These are phyloP conservation scores for Ulota crispa DNA, from an alignment of 225 moss, liverwort and hornwort genomes.

Conservation along the genomic window DNA sequence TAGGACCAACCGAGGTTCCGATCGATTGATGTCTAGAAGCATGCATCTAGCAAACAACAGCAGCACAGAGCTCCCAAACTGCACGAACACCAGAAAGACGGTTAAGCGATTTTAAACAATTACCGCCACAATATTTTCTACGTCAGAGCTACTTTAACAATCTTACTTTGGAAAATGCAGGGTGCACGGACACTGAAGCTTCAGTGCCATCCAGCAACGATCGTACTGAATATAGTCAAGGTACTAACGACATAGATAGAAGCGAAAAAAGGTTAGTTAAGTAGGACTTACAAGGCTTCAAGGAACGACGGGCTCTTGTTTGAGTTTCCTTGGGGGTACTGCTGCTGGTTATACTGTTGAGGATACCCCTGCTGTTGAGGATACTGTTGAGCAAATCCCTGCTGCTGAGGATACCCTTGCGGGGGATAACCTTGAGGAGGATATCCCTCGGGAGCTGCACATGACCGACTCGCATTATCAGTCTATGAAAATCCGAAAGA, in stretches of 20 bases:
- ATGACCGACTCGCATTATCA: not conserved
- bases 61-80: slow-evolving; percentile 54
- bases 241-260: not conserved
- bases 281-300: slow-evolving; percentile 46
- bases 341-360: slow-evolving; percentile 36
- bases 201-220: not conserved
- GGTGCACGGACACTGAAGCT: not conserved
- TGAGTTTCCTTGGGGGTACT: not conserved
- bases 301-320: slow-evolving; percentile 31
- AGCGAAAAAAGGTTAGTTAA: too few relatives aligned
- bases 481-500: not conserved
- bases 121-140: not conserved
- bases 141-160: too few relatives aligned
- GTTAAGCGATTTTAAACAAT: not conserved
- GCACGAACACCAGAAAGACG: not conserved
- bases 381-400: slow-evolving; percentile 45
- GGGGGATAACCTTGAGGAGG: slow-evolving; percentile 53
- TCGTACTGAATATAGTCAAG: not conserved
- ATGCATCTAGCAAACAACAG: slow-evolving; percentile 54
- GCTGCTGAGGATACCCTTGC: slow-evolving; percentile 43
- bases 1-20: not conserved
- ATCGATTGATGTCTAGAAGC: slow-evolving; percentile 28
- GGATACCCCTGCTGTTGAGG: slow-evolving; percentile 31
- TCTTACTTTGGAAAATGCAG: not conserved
- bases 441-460: slow-evolving; percentile 50